phyloP scores from a whole-genome alignment of 2,329 filamentous ascomycete genomes.

The Nemania serpens region DNA sequence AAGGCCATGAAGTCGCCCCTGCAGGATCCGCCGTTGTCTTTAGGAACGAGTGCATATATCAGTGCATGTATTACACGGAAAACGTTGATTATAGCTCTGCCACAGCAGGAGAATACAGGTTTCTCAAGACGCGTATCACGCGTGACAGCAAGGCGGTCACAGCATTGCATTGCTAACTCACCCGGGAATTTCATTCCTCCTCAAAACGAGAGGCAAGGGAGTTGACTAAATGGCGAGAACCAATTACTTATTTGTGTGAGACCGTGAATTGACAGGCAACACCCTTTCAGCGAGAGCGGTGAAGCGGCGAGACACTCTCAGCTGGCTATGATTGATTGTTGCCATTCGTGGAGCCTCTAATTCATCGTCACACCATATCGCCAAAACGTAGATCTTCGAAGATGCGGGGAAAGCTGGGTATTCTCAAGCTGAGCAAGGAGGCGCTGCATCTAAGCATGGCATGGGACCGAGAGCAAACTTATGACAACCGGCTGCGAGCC shows the following conservation, averaged over 20 bases:
- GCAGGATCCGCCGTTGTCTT: background rate
- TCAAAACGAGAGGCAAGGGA: background rate
- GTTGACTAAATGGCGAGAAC: background rate
- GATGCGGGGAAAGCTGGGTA: conserved; percentile 1
- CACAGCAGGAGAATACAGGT: background rate
- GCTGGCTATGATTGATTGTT: conserved; percentile 1
- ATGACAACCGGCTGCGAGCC: conserved; percentile 11
- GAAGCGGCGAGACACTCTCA: conserved; percentile 3
- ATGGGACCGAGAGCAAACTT: conserved; percentile 10
- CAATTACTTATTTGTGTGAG: conserved; percentile 7
- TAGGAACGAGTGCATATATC: background rate
- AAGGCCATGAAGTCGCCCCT: background rate
- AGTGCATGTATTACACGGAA: conserved; percentile 4
- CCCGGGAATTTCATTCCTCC: background rate
- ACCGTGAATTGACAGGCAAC: background rate
- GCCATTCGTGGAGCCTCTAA: background rate
- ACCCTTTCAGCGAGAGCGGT: background rate
- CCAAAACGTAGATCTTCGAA: conserved; percentile 15
- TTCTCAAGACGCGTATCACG: background rate
- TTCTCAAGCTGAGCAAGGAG: conserved; percentile 1
- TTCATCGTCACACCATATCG: conserved; percentile 16
- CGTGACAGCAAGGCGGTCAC: background rate
- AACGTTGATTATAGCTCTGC: background rate
- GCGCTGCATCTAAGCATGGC: conserved; percentile 12
- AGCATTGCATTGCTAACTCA: conserved; percentile 5